Base-by-base conservation (phyloP, 2,329 filamentous ascomycete species). In the Cladosporium sp. region DNA sequence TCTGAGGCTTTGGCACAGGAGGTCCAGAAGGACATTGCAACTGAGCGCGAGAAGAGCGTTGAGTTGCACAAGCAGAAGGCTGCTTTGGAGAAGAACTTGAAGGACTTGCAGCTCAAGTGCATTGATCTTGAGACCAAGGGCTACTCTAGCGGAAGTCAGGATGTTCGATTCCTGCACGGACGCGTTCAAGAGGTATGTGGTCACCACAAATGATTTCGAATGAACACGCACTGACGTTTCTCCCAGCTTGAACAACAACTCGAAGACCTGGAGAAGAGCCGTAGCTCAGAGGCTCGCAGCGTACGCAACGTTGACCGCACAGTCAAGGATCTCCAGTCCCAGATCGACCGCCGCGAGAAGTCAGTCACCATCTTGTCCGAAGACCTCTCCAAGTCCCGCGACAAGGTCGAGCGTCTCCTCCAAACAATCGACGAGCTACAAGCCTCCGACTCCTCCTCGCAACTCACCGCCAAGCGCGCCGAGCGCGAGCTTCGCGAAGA, bases 121-220 rank as follows among this genome's bases (percentile, higher is more conserved):
- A 90, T 99, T 62, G 95, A 98, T 76, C 85, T 98, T 10, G 94
- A 99, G 81, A 98, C 95, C 52, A 98, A 98, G 83, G 93, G 93
- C 63, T 98, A 96, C 80, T 95, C 93, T 24, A 96, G 90, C 70
- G 92, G 92, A 28, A 97, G 93, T 78, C 92, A 97, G 74, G 94
- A 98, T 79, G 92, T 98, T 71, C 91, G 95, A 75, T 98, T 97
- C 82, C 80, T 98, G 74, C 92, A 97, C 80, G 94, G 93, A 75
- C 88, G 94, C 60, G 92, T 99, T 71, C 93, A 97, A 82, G 94
- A 98, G 86, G 93, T 96, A 84, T 85, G 87, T 78, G 34, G 32
- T 44, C 49, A 54, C 44, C 69, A 73, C 66, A 24, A 24, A 24
- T 15, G 15, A 32, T 44, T 15, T 21, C 11, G 18, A 66, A 4